Base-by-base conservation (phyloP, 2,329 filamentous ascomycete species). In the Lecanosticta acicola region DNA sequence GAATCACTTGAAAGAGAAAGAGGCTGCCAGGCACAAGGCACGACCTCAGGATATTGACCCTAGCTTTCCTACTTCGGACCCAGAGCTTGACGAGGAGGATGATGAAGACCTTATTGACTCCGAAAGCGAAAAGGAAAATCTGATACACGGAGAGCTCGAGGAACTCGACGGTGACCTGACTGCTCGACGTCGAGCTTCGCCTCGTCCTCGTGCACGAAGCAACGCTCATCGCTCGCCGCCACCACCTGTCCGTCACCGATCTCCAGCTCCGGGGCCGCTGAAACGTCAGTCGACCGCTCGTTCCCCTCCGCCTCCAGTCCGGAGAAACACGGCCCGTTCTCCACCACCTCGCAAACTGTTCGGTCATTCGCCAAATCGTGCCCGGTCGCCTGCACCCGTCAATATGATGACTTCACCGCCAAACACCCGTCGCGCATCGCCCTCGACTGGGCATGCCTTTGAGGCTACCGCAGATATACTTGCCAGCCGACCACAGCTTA, bases 11-110 rank as follows among this genome's bases (percentile, higher is more conserved):
- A 85, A 90, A 60, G 83, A 87, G 45, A 83, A 86, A 55, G 84
- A 89, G 58, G 83, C 83, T 38, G 83, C 84, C 56, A 95, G 90
- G 70, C 84, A 90, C 50, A 82, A 85, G 52, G 65, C 80, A 21
- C 87, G 91, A 21, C 91, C 93, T n/a, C 93, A 97, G 63, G 93
- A 97, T 58, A 94, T 96, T 49, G 93, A 98, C 62, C 93, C 93
- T 1, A 96, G 90, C 62, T 98, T 98, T 65, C 93, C 93, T 0
- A 90, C 89, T 0, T 95, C 90, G 0, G 93, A 97, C 57, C 86
- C 85, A 0, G 93, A 98, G 57, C 82, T 76, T 55, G 84, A 91
- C 20, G 86, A 87, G 38, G 85, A 88, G 32, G 81, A 87, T 33
- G 82, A 87, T 43, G 75, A 78, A 66, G 66, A 82, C 62, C 70